These are phyloP conservation scores for Diaporthe eres DNA, from an alignment of 2,329 filamentous ascomycete species.

Conservation along the genomic window DNA sequence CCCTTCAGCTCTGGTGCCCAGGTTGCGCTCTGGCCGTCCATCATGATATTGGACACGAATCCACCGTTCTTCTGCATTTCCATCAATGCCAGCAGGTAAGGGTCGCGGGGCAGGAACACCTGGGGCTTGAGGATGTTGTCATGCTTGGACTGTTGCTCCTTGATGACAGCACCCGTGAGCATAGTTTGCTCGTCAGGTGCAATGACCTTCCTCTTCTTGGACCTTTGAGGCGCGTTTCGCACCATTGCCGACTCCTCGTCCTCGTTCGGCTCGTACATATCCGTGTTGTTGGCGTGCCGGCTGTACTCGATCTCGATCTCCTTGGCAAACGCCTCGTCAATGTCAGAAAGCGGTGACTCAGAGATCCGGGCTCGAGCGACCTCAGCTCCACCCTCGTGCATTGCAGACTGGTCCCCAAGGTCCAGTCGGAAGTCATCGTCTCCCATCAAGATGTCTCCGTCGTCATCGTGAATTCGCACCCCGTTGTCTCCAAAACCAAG, in stretches of 20 bases:
- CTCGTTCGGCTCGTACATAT: slow-evolving; percentile 73
- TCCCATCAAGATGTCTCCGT: slow-evolving; percentile 74
- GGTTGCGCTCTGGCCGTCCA: slow-evolving; percentile 80
- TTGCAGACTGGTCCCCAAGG: slow-evolving; percentile 70
- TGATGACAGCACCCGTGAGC: slow-evolving; percentile 82
- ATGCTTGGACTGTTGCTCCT: slow-evolving; percentile 87
- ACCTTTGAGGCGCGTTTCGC: slow-evolving; percentile 79
- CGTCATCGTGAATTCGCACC: slow-evolving; percentile 73
- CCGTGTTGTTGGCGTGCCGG: slow-evolving; percentile 64
- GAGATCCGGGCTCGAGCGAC: slow-evolving; percentile 74
- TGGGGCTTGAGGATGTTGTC: slow-evolving; percentile 88
- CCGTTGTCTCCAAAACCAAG: slow-evolving; percentile 68
- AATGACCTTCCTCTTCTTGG: slow-evolving; percentile 83
- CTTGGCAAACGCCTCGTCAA: slow-evolving; percentile 73
- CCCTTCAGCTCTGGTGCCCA: slow-evolving; percentile 95
- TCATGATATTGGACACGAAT: slow-evolving; percentile 90
- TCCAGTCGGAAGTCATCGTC: slow-evolving; percentile 76
- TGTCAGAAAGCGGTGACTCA: slow-evolving; percentile 79
- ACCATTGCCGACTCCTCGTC: slow-evolving; percentile 71
- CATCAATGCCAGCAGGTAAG: slow-evolving; percentile 87
- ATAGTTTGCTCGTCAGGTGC: slow-evolving; percentile 86
- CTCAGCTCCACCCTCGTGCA: slow-evolving; percentile 63
- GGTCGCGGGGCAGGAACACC: slow-evolving; percentile 88
- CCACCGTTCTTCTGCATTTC: slow-evolving; percentile 92
- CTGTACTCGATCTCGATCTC: slow-evolving; percentile 72